These are phyloP conservation scores for Amaranthus palmeri DNA, from an alignment of 148 eudicot genomes.

Conservation along the genomic window DNA sequence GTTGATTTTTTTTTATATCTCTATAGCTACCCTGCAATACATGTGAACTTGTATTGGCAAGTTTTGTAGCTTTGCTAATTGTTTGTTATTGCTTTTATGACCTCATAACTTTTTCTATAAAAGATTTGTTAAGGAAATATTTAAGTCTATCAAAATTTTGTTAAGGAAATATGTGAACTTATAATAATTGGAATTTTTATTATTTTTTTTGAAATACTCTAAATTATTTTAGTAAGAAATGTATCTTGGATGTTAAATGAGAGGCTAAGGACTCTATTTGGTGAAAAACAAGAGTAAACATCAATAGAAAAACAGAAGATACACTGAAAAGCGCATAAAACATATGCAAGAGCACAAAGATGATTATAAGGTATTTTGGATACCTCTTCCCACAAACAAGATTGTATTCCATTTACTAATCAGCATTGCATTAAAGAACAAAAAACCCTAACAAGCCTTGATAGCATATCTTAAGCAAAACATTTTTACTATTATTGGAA, in stretches of 20 bases:
- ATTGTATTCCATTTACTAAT: too few relatives aligned
- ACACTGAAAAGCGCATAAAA: not conserved
- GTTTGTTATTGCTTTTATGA: constrained; percentile 4
- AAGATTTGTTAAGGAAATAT: not conserved
- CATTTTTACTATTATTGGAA: too few relatives aligned
- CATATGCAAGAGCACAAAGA: too few relatives aligned
- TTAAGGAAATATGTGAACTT: too few relatives aligned
- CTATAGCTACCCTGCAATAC: constrained; percentile 10
- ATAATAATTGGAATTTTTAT: too few relatives aligned
- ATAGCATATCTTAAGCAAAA: too few relatives aligned
- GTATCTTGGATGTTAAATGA: not conserved
- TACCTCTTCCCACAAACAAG: too few relatives aligned
- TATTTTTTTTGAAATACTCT: not conserved
- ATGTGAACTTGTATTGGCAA: constrained; percentile 15
- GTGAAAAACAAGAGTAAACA: not conserved
- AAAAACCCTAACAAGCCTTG: too few relatives aligned
- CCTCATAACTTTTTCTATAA: not conserved
- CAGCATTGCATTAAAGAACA: too few relatives aligned
- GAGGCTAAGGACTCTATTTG: not conserved
- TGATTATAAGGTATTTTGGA: too few relatives aligned
- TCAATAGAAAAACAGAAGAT: not conserved
- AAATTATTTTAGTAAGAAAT: not conserved
- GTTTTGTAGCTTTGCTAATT: constrained; percentile 17
- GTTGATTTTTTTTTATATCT: not conserved
- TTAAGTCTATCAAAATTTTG: not conserved